phyloP scores from a whole-genome alignment of 768 basidiomycete species.

The Dioszegia crocea region DNA sequence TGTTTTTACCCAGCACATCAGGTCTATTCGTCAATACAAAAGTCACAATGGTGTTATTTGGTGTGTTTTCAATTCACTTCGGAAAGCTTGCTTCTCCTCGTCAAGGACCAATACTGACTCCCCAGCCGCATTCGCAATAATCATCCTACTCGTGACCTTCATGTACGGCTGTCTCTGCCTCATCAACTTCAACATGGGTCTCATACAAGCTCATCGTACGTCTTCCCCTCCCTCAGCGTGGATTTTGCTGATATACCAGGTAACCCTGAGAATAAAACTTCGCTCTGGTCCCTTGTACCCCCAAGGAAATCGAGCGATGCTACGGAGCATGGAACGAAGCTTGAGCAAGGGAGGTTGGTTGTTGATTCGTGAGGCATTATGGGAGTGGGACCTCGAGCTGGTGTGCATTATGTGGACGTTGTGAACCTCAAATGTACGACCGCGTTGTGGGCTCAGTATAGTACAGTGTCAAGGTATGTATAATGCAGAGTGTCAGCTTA shows the following conservation, averaged over 20 bases:
- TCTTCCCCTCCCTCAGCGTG: not conserved
- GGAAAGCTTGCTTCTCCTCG: too few species aligned
- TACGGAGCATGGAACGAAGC: not conserved
- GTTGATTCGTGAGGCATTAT: not conserved
- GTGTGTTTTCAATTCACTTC: not conserved
- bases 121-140: conserved; percentile 31
- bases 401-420: not conserved
- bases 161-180: conserved; percentile 30
- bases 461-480: too few species aligned
- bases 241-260: conserved; percentile 5
- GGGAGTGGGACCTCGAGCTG: not conserved
- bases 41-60: conserved; percentile 38
- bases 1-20: conserved; percentile 29
- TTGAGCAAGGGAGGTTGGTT: conserved; percentile 8
- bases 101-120: not conserved
- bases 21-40: conserved; percentile 33
- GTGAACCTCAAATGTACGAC: too few species aligned
- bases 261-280: conserved; percentile 24
- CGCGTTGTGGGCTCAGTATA: too few species aligned
- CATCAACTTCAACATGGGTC: conserved; percentile 32
- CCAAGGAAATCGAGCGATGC: not conserved
- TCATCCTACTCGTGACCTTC: conserved; percentile 36
- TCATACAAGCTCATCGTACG: conserved; percentile 31
- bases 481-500: too few species aligned
- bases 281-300: conserved; percentile 8